Conservation (phyloP, 2,329 filamentous ascomycete species). For the Aspergillus sclerotialis region DNA sequence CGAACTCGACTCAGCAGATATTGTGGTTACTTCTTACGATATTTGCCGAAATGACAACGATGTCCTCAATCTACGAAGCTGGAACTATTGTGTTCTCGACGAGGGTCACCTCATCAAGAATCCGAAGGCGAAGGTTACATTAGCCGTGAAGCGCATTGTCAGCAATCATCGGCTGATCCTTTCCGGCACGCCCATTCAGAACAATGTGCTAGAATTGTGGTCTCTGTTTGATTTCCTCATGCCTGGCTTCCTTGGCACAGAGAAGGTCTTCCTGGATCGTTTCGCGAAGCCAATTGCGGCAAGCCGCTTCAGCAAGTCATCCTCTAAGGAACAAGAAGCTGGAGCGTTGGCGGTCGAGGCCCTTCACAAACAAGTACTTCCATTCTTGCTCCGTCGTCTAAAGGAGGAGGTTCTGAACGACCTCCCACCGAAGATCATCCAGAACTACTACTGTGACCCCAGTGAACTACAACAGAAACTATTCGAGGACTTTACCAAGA, state of each 20-base stretch:
- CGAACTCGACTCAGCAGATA: slow-evolving; percentile 69
- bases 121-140: slow-evolving; percentile 89
- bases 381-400: slow-evolving; percentile 88
- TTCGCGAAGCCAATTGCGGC: slow-evolving; percentile 94
- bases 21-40: slow-evolving; percentile 96
- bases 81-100: slow-evolving; percentile 97
- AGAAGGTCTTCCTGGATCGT: slow-evolving; percentile 93
- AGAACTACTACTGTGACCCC: slow-evolving; percentile 98
- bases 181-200: slow-evolving; percentile 95
- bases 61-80: slow-evolving; percentile 70
- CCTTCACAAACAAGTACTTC: slow-evolving; percentile 95
- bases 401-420: slow-evolving; percentile 98
- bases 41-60: slow-evolving; percentile 96
- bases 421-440: slow-evolving; percentile 92
- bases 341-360: slow-evolving; percentile 94
- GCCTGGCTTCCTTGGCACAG: slow-evolving; percentile 92
- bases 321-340: slow-evolving; percentile 95
- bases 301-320: slow-evolving; percentile 92
- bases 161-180: slow-evolving; percentile 95
- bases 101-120: slow-evolving; percentile 99
- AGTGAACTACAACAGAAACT: slow-evolving; percentile 91
- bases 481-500: slow-evolving; percentile 94
- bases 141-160: slow-evolving; percentile 79
- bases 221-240: slow-evolving; percentile 98
- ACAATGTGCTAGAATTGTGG: slow-evolving; percentile 95